Conservation (phyloP, 441 rosid species). For the Erodium texanum region DNA sequence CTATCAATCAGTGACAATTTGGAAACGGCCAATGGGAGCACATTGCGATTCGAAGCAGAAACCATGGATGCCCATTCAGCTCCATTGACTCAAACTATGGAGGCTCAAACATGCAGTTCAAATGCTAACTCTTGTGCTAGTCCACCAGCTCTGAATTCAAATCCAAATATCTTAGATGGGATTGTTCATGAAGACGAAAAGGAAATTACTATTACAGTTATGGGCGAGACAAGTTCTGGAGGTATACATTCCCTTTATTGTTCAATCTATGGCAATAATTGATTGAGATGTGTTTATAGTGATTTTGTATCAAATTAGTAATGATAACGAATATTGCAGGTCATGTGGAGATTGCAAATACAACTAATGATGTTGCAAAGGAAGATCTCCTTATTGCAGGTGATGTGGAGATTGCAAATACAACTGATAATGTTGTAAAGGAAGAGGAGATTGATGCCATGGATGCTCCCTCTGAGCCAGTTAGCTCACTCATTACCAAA, state of each 20-base stretch:
- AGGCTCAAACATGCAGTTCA: constrained; percentile 26
- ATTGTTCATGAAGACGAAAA: constrained; percentile 22
- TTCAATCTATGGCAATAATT: constrained; percentile 16
- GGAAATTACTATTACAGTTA: constrained; percentile 16
- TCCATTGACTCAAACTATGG: constrained; percentile 21
- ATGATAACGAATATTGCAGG: constrained; percentile 24
- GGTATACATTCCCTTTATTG: constrained; percentile 33
- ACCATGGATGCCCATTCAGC: constrained; percentile 26
- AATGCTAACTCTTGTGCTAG: constrained; percentile 21
- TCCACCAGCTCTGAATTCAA: constrained; percentile 20
- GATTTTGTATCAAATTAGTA: background rate
- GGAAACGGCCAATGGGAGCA: constrained; percentile 27
- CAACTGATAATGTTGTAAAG: constrained; percentile 22
- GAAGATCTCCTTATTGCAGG: too few species aligned
- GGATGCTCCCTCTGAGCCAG: constrained; percentile 27
- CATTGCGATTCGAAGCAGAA: constrained; percentile 27
- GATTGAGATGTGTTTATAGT: constrained; percentile 10
- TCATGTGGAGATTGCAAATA: constrained; percentile 24
- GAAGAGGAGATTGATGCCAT: background rate
- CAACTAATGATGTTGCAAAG: constrained; percentile 23
- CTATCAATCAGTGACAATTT: constrained; percentile 32
- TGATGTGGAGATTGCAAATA: constrained; percentile 24
- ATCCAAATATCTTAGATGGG: constrained; percentile 21
- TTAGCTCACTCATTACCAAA: constrained; percentile 18
- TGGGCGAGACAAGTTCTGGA: constrained; percentile 23